Conservation (phyloP, 2,329 filamentous ascomycete genomes). For the Tothia fuscella region DNA sequence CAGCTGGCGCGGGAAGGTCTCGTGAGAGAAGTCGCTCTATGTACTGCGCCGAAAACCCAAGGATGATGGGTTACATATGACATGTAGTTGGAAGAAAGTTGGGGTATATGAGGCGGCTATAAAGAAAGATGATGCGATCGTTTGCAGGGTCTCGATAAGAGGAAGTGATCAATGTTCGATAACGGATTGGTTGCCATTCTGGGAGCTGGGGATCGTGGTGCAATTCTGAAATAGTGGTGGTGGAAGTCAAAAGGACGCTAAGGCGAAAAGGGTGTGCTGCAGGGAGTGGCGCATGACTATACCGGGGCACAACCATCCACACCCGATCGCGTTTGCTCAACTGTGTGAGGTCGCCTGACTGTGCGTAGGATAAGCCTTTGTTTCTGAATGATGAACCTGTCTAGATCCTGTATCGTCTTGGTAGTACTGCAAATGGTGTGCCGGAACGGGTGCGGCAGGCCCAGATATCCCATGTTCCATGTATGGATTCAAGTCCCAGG, state of each 20-base stretch:
- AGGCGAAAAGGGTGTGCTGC: background rate
- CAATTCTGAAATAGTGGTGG: slow-evolving; percentile 3
- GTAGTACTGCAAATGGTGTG: slow-evolving; percentile 8
- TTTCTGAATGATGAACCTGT: slow-evolving; percentile 1
- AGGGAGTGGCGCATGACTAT: slow-evolving; percentile 5
- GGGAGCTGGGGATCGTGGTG: background rate
- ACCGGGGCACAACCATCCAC: slow-evolving; percentile 1
- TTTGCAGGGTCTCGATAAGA: background rate
- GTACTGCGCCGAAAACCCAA: background rate
- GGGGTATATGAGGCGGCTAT: slow-evolving; percentile 3
- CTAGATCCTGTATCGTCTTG: slow-evolving; percentile 1
- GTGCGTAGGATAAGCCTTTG: slow-evolving; percentile 5
- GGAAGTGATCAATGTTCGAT: background rate
- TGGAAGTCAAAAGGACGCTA: slow-evolving; percentile 1
- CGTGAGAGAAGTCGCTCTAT: slow-evolving; percentile 4
- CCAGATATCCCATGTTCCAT: slow-evolving; percentile 2
- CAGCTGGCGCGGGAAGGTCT: background rate
- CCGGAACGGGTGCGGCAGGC: background rate
- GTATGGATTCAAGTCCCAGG: slow-evolving; percentile 9
- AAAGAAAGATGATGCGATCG: background rate
- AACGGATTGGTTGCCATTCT: background rate
- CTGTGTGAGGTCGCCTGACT: slow-evolving; percentile 9
- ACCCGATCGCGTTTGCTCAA: slow-evolving; percentile 5
- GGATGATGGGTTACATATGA: background rate
- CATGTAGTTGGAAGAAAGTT: background rate